A percentile compares a stretch with the other conserved stretches of the same genome.
Evolutionary conservation across 176 grass and related monocot species (phyloP).

Genomic region (Aegilops tauschii): DNA sequence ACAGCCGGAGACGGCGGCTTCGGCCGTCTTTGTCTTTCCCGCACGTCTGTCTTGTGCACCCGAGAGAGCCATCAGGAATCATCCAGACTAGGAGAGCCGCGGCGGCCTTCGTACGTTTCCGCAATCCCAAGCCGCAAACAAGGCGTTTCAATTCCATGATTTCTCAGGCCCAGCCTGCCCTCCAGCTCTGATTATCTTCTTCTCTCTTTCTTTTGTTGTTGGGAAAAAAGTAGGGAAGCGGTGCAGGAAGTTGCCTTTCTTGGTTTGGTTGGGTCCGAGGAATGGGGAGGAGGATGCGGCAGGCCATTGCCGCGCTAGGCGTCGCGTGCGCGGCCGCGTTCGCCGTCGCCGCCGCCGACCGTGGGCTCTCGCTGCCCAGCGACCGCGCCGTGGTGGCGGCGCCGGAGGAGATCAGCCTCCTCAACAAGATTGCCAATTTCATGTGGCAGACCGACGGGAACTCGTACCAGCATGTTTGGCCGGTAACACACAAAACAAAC

Average conservation of each 20-base stretch:
- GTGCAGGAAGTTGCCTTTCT: neutral
- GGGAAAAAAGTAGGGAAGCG: neutral
- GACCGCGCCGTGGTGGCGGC: neutral
- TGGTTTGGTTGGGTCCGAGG: neutral
- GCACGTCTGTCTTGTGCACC: neutral
- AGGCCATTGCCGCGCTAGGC: conserved; percentile 28
- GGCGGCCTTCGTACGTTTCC: conserved; percentile 26
- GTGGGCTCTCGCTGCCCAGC: neutral
- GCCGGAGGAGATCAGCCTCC: conserved; percentile 17
- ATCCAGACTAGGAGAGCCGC: neutral
- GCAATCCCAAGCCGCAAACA: neutral
- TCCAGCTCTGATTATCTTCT: neutral
- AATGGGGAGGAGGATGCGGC: conserved; percentile 39
- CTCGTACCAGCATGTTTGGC: conserved; percentile 78
- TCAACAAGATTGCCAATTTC: conserved; percentile 51
- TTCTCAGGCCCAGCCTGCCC: neutral
- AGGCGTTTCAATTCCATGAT: conserved; percentile 5
- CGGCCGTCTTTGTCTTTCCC: neutral
- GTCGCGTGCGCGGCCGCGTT: conserved; percentile 21
- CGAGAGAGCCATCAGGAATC: neutral
- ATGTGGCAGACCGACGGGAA: conserved; percentile 45
- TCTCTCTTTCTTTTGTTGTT: neutral
- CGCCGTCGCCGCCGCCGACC: conserved; percentile 2
- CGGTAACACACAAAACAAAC: conserved; percentile 32
- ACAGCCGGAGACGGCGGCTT: neutral